Evolutionary conservation across 306 rosid genomes (phyloP), one percentile per base, ranked within the genome.

Genomic region (Cucumis melo): DNA sequence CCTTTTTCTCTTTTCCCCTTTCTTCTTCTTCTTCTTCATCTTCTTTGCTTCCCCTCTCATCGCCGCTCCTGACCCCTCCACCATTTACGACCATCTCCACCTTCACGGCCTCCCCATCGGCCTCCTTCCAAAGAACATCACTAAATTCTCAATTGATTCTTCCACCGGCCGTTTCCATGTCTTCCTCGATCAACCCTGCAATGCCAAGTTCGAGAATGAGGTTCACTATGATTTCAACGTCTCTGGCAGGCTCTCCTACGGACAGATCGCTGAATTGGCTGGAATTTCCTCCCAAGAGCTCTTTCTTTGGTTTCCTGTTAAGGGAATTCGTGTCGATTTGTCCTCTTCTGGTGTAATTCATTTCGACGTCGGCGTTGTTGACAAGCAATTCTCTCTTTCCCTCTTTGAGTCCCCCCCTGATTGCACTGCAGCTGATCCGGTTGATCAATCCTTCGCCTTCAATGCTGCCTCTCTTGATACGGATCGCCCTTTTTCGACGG

Each of bases 361-460:
- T 79, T 93, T 93, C 32, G 97, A 93, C 77, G 97, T 93, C 29
- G 97, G 97, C 48, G 97, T 93, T n/a, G 93, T 92, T 0, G 93
- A 91, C 58, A 93, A 93, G 83, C 98, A 93, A 75, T 93, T 91
- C 81, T 88, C 98, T 21, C 36, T 91, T 39, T 93, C 98, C 0
- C 91, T 91, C 15, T 93, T 91, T 42, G 93, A 91, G 53, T 84
- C 81, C 5, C 95, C 96, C 11, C 92, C 92, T 8, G 90, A 86
- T 88, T 93, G 96, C 67, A 81, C 84, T 36, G 86, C 83, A 3
- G 86, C 77, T 46, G 86, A 83, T 23, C 82, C 88, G 15, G 79
- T 85, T 34, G 81, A 57, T 72, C 82, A 75, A 20, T 19, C 44
- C 24, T 21, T 48, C 32, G 63, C 13, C 10, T 16, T 36, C 23